phyloP scores from a whole-genome alignment of 2,329 filamentous ascomycete species.

The Fusarium continuum region DNA sequence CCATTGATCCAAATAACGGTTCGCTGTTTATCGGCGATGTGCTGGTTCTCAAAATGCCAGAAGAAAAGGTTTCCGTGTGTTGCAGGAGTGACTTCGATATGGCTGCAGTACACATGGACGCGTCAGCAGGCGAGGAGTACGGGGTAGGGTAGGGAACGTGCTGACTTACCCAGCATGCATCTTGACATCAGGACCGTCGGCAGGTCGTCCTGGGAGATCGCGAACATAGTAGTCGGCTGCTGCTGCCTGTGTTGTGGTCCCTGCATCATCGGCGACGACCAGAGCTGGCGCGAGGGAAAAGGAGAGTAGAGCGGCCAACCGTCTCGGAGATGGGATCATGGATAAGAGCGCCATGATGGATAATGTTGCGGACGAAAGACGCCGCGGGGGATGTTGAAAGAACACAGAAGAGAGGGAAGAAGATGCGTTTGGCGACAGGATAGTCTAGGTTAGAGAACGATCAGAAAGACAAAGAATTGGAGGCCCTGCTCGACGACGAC shows the following conservation, averaged over 20 bases:
- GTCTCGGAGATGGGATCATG: slow-evolving; percentile 39
- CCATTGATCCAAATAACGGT: slow-evolving; percentile 98
- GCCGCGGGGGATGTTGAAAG: slow-evolving; percentile 18
- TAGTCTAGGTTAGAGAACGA: background rate
- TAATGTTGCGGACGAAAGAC: slow-evolving; percentile 29
- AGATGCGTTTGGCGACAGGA: slow-evolving; percentile 10
- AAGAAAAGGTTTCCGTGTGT: slow-evolving; percentile 96
- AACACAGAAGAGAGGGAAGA: slow-evolving; percentile 6
- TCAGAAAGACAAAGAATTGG: slow-evolving; percentile 5
- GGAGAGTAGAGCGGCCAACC: slow-evolving; percentile 46
- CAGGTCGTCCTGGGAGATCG: slow-evolving; percentile 83
- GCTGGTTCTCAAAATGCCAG: slow-evolving; percentile 96
- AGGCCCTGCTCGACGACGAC: slow-evolving; percentile 7
- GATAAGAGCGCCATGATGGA: slow-evolving; percentile 41
- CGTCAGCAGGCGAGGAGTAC: slow-evolving; percentile 34
- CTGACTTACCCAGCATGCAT: slow-evolving; percentile 94
- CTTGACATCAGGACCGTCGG: slow-evolving; percentile 77
- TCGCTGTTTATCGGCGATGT: slow-evolving; percentile 90
- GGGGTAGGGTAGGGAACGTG: background rate
- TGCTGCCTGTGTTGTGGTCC: slow-evolving; percentile 40
- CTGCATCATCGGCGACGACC: slow-evolving; percentile 42
- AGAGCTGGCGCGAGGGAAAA: slow-evolving; percentile 56
- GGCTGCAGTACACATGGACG: slow-evolving; percentile 60
- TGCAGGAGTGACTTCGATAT: slow-evolving; percentile 87
- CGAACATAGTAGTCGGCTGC: slow-evolving; percentile 88